A percentile compares a stretch with the other conserved stretches of the same genome.
These are phyloP conservation scores for Moesziomyces sp. DNA, from an alignment of 1,284 basidiomycete species.

Conservation along the genomic window DNA sequence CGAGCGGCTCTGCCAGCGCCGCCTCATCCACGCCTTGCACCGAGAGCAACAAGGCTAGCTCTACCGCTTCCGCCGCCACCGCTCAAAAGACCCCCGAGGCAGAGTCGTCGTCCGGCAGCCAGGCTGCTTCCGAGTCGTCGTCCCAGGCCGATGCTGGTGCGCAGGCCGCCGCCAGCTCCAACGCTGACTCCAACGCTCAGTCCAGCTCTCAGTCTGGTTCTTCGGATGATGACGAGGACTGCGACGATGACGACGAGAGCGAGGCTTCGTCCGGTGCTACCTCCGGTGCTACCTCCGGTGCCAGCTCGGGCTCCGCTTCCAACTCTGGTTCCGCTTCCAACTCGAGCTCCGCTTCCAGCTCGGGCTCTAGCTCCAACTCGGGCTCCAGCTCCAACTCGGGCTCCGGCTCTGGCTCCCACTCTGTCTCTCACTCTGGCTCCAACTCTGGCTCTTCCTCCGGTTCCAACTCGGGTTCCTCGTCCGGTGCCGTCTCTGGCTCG, in stretches of 20 bases:
- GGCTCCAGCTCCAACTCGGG: conserved; percentile 6
- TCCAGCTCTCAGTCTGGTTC: conserved; percentile 5
- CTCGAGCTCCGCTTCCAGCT: conserved; percentile 8
- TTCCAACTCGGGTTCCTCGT: conserved; percentile 14
- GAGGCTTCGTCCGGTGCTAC: conserved; percentile 10
- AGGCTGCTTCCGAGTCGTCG: conserved; percentile 14
- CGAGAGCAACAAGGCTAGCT: conserved; percentile 3
- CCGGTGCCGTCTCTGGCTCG: conserved; percentile 6
- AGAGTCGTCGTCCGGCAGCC: neutral
- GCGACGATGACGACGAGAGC: conserved; percentile 15
- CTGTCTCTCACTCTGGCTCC: conserved; percentile 1
- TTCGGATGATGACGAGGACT: conserved; percentile 13
- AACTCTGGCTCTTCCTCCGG: conserved; percentile 7
- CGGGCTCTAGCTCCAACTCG: conserved; percentile 8
- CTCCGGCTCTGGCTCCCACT: conserved; percentile 8
- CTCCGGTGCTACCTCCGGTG: conserved; percentile 10
- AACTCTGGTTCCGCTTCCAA: conserved; percentile 11
- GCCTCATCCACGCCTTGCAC: conserved; percentile 8
- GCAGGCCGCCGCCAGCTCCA: conserved; percentile 1
- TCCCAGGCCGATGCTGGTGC: neutral
- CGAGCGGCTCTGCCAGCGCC: conserved; percentile 5
- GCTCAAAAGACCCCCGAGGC: conserved; percentile 11
- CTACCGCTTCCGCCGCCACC: conserved; percentile 9
- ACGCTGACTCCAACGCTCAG: neutral
- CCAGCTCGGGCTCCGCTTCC: conserved; percentile 10